phyloP scores from a whole-genome alignment of 1,284 basidiomycete genomes.

The Amylostereum areolatum region DNA sequence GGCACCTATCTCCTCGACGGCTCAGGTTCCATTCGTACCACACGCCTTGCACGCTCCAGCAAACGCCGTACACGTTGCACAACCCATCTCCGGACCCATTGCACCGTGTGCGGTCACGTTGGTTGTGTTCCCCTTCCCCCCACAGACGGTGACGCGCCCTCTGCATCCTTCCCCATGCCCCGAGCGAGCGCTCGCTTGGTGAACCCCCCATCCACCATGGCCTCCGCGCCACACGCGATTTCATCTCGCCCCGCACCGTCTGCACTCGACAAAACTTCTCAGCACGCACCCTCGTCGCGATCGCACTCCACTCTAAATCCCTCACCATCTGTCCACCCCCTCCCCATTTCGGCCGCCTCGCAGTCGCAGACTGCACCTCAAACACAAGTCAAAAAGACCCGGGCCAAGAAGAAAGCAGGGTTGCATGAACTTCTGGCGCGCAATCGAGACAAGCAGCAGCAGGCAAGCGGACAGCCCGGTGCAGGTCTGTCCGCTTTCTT shows the following conservation, averaged over 20 bases:
- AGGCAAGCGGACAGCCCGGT: constrained; percentile 26
- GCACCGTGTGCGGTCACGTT: constrained; percentile 10
- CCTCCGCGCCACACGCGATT: too few species aligned
- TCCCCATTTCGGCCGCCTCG: not conserved
- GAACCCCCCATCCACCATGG: too few species aligned
- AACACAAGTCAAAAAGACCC: constrained; percentile 17
- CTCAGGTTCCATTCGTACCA: constrained; percentile 17
- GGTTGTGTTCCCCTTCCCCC: constrained; percentile 7
- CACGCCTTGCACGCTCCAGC: constrained; percentile 12
- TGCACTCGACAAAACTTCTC: too few species aligned
- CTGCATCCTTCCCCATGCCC: too few species aligned
- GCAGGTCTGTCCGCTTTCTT: constrained; percentile 53
- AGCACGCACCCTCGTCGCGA: not conserved
- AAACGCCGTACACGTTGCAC: constrained; percentile 1
- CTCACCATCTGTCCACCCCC: not conserved
- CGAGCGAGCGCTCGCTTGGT: too few species aligned
- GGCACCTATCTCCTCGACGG: constrained; percentile 36
- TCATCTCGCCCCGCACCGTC: too few species aligned
- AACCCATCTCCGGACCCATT: too few species aligned
- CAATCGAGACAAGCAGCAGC: constrained; percentile 45
- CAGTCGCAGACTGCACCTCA: not conserved
- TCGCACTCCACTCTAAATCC: not conserved
- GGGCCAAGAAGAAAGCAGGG: constrained; percentile 39
- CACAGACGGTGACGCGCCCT: not conserved
- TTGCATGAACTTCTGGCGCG: constrained; percentile 58